Evolutionary conservation across 306 rosid species (phyloP).

Genomic region (Medicago arabica): DNA sequence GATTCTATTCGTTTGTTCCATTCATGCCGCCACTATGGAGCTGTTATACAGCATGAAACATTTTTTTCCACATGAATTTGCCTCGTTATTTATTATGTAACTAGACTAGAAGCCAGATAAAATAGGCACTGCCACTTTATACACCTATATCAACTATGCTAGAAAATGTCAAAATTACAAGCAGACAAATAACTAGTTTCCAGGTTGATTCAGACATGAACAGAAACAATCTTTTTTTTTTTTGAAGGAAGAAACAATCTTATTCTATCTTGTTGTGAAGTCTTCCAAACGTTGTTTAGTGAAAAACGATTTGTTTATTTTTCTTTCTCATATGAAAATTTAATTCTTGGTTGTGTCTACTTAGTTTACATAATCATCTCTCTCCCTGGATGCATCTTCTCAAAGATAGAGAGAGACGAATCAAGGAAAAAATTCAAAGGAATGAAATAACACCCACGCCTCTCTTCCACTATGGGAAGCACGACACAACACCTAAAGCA

Average conservation of each 20-base stretch:
- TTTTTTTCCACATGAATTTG: not conserved
- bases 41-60: not conserved
- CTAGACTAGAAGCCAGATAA: too few relatives aligned
- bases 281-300: not conserved
- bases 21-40: not conserved
- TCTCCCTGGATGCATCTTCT: not conserved
- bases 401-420: not conserved
- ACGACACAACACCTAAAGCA: too few relatives aligned
- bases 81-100: too few relatives aligned
- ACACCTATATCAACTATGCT: not conserved
- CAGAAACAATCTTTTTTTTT: too few relatives aligned
- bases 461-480: too few relatives aligned
- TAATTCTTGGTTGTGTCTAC: not conserved
- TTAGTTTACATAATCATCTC: not conserved
- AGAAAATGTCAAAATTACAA: not conserved
- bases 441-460: too few relatives aligned
- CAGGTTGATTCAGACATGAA: not conserved
- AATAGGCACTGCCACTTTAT: not conserved
- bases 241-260: not conserved
- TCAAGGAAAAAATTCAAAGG: too few relatives aligned
- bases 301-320: not conserved
- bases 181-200: conserved; percentile 1
- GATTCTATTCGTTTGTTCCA: not conserved
- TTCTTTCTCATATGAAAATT: not conserved
- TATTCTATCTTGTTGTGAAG: not conserved